Percentiles rank a stretch among this genome's conserved stretches.
Evolutionary conservation across 768 basidiomycete species (phyloP).

Genomic region (Plicaturopsis crispa): DNA sequence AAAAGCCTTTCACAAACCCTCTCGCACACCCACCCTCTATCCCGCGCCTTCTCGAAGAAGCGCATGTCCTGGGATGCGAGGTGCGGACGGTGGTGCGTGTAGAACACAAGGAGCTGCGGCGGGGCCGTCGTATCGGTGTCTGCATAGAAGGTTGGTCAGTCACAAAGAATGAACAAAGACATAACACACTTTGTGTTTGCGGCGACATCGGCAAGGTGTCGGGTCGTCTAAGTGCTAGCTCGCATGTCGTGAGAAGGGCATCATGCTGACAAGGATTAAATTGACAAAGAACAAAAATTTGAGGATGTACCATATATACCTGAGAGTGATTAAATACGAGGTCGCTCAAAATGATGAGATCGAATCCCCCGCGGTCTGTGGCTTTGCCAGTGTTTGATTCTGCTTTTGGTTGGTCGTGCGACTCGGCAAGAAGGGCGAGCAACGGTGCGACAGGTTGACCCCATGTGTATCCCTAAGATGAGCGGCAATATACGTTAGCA

Average conservation of each 20-base stretch:
- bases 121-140: slow-evolving; percentile 23
- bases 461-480: slow-evolving; percentile 88
- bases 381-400: too few species aligned
- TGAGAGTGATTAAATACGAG: slow-evolving; percentile 94
- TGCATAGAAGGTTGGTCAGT: slow-evolving; percentile 4
- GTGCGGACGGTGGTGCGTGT: slow-evolving; percentile 82
- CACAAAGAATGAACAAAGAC: too few species aligned
- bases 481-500: too few species aligned
- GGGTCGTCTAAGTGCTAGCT: slow-evolving; percentile 27
- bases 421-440: slow-evolving; percentile 21
- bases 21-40: slow-evolving; percentile 65
- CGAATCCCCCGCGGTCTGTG: too few species aligned
- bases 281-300: neutral
- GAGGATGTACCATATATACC: slow-evolving; percentile 28
- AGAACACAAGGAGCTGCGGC: slow-evolving; percentile 89
- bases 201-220: slow-evolving; percentile 15
- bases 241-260: slow-evolving; percentile 71
- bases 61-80: slow-evolving; percentile 75
- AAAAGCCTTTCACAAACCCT: slow-evolving; percentile 58
- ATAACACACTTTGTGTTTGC: too few species aligned
- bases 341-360: slow-evolving; percentile 85
- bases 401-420: slow-evolving; percentile 12
- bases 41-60: slow-evolving; percentile 64
- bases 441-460: slow-evolving; percentile 48
- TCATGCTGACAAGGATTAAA: slow-evolving; percentile 49